Evolutionary conservation across 148 eudicot species (phyloP).

Genomic region (Silene conica): DNA sequence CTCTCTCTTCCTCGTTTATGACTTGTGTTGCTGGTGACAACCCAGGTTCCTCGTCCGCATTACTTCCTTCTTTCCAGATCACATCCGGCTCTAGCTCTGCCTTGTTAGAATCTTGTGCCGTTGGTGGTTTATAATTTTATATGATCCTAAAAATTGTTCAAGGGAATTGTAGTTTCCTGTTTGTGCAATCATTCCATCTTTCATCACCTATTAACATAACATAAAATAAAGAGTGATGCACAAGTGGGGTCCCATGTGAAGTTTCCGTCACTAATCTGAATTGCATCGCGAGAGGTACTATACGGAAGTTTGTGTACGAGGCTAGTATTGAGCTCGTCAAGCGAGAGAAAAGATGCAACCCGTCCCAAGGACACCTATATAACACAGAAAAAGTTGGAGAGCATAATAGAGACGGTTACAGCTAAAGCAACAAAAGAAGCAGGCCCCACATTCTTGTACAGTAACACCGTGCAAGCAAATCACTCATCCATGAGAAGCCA

Average conservation of each 20-base stretch:
- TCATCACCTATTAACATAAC: constrained; percentile 16
- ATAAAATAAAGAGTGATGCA: no score
- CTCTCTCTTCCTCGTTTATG: constrained; percentile 15
- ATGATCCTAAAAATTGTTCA: not conserved
- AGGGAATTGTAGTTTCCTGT: not conserved
- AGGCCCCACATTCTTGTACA: no score
- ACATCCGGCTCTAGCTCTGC: not conserved
- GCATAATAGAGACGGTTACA: no score
- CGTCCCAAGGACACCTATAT: constrained; percentile 49
- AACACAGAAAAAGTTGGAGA: no score
- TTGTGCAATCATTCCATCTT: constrained; percentile 14
- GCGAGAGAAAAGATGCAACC: constrained; percentile 35
- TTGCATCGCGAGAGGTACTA: constrained; percentile 26
- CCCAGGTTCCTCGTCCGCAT: no score
- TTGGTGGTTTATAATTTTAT: not conserved
- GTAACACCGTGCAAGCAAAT: no score
- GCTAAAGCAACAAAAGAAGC: no score
- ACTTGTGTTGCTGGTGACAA: constrained; percentile 2
- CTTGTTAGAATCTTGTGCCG: not conserved
- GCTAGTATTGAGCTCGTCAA: constrained; percentile 32
- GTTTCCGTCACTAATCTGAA: constrained; percentile 35
- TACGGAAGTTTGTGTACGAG: constrained; percentile 29
- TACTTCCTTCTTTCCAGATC: no score
- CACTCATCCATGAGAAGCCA: no score
- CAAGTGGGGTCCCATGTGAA: constrained; percentile 45